Conservation (phyloP, 78 protist genomes). For the Isochrysis galbana region DNA sequence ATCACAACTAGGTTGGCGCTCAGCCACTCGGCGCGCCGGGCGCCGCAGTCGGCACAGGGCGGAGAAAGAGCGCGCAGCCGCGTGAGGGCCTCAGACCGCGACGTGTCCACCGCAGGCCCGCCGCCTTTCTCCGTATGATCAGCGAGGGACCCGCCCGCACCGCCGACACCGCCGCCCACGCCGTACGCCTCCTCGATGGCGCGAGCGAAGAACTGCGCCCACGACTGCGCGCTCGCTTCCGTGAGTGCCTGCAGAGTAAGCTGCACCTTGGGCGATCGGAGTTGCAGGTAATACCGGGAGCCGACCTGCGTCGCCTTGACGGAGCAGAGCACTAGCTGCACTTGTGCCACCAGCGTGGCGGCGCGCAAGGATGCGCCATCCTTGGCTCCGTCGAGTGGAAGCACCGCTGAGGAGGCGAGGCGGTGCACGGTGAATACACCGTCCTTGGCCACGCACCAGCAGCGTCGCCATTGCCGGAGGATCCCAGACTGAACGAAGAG, state of each 20-base stretch:
- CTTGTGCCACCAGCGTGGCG: not conserved
- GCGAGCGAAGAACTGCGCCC: not conserved
- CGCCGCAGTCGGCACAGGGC: slow-evolving; percentile 17
- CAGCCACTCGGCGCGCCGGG: not conserved
- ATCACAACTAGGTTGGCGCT: not conserved
- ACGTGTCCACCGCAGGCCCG: not conserved
- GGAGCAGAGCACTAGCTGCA: not conserved
- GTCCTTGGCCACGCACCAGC: not conserved
- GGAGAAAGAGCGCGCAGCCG: not conserved
- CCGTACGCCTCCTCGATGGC: not conserved
- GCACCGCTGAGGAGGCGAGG: too few species aligned
- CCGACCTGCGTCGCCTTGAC: not conserved
- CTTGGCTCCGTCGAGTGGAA: too few species aligned
- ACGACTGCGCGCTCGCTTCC: not conserved
- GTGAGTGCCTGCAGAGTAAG: not conserved
- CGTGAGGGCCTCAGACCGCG: not conserved
- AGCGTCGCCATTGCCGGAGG: not conserved
- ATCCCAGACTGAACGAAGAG: not conserved
- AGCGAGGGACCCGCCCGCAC: not conserved
- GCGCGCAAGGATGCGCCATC: too few species aligned
- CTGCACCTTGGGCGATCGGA: not conserved
- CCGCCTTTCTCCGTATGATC: not conserved
- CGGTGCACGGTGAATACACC: not conserved
- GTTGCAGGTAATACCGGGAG: not conserved
- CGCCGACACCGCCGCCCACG: not conserved